These are phyloP conservation scores for Zymoseptoria passerinii DNA, from an alignment of 2,329 filamentous ascomycete species.

Conservation along the genomic window DNA sequence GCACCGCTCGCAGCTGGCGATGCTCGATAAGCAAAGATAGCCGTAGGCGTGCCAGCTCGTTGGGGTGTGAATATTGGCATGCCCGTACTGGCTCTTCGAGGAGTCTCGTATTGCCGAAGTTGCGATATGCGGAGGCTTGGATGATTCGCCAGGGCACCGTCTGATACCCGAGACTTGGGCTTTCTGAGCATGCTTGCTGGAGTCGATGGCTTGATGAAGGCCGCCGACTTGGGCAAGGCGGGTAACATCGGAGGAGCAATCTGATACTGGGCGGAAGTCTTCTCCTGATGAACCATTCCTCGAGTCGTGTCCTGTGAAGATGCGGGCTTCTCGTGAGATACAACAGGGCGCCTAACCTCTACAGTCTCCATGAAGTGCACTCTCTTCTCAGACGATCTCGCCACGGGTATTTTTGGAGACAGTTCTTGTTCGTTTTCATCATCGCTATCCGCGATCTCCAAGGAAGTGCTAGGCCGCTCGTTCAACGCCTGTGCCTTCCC, in stretches of 20 bases:
- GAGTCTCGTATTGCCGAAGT: conserved; percentile 1
- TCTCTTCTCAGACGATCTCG: background rate
- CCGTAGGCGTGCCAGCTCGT: background rate
- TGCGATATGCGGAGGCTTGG: conserved; percentile 2
- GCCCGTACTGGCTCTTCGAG: background rate
- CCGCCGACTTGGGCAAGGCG: background rate
- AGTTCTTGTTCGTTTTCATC: background rate
- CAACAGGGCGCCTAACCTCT: background rate
- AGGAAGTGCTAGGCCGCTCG: background rate
- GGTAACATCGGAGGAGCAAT: background rate
- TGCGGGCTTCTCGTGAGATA: background rate
- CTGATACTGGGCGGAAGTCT: background rate
- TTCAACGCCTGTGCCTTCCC: too few species aligned
- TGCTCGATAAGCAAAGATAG: conserved; percentile 3
- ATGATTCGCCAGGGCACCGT: background rate
- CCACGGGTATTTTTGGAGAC: background rate
- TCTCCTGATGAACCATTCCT: conserved; percentile 3
- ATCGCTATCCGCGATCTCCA: background rate
- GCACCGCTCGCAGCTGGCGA: conserved; percentile 1
- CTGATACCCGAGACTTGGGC: background rate
- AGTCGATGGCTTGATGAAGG: background rate
- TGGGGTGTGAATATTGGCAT: background rate
- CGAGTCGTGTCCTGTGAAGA: background rate
- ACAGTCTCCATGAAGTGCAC: background rate
- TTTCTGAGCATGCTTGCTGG: background rate